Percentiles rank a stretch among this genome's conserved stretches.
These are phyloP conservation scores for Dictyostelium intermedium DNA, from an alignment of 78 protist genomes.

Conservation along the genomic window DNA sequence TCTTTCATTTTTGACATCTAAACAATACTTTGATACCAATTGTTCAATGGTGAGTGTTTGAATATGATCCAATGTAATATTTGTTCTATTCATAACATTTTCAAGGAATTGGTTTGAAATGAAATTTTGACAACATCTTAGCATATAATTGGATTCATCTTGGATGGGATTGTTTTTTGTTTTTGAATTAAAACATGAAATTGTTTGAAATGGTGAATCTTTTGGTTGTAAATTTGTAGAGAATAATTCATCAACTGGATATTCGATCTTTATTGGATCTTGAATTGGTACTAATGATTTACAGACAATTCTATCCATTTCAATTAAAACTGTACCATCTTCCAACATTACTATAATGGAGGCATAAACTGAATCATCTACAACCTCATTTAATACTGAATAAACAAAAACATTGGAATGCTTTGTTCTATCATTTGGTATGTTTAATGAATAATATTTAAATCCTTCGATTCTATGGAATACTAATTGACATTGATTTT, in stretches of 20 bases:
- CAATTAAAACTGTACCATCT: background rate
- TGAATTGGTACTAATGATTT: background rate
- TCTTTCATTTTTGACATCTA: background rate
- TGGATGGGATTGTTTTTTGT: no score
- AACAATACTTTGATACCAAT: background rate
- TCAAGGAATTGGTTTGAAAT: background rate
- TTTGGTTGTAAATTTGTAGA: background rate
- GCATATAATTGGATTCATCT: no score
- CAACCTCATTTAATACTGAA: background rate
- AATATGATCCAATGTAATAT: background rate
- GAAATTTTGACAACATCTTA: background rate
- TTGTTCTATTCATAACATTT: background rate
- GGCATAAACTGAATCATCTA: background rate
- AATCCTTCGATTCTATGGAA: background rate
- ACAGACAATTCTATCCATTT: background rate
- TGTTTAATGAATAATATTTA: background rate
- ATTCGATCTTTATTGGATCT: background rate
- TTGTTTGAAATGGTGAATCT: background rate
- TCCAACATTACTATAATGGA: background rate
- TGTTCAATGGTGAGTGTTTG: background rate
- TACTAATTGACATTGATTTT: background rate
- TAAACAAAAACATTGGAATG: background rate
- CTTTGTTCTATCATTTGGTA: background rate
- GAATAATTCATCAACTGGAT: background rate
- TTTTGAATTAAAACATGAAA: background rate